Conservation (phyloP, 164 flowering plant species). For the Dillenia suffruticosa region DNA sequence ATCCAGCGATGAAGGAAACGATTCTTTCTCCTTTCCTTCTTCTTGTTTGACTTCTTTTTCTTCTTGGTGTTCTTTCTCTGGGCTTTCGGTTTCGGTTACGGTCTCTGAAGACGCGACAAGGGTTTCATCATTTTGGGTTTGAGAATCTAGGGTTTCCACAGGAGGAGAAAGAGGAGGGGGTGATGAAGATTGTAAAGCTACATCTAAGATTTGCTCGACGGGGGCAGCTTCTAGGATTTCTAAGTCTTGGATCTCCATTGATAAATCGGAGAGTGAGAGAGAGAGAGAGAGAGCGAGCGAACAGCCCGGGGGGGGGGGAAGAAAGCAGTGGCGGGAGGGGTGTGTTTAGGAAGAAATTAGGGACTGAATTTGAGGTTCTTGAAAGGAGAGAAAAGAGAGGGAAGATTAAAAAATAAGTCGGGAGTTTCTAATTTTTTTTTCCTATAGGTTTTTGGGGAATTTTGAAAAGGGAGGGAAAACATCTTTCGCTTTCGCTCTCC, state of each 20-base stretch:
- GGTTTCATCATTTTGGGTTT: neutral
- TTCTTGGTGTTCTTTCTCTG: neutral
- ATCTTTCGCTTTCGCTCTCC: neutral
- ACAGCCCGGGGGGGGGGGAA: neutral
- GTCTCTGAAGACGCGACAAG: neutral
- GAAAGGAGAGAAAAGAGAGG: neutral
- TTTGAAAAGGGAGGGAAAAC: conserved; percentile 19
- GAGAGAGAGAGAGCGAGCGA: neutral
- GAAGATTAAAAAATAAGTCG: neutral
- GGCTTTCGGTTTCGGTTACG: neutral
- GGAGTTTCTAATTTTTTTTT: neutral
- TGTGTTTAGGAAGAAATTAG: neutral
- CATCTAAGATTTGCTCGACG: conserved; percentile 5
- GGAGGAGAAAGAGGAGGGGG: neutral
- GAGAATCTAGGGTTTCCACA: conserved; percentile 6
- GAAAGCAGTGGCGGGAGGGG: neutral
- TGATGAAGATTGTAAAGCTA: neutral
- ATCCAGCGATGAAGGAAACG: too few species aligned
- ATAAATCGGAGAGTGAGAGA: neutral
- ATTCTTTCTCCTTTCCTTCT: neutral
- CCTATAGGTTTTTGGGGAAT: neutral
- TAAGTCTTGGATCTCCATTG: neutral
- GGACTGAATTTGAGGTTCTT: neutral
- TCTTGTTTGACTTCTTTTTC: too few species aligned
- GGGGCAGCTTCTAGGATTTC: neutral